Base-by-base conservation (phyloP, 2,329 filamentous ascomycete genomes). In the Camillea tinctor region DNA sequence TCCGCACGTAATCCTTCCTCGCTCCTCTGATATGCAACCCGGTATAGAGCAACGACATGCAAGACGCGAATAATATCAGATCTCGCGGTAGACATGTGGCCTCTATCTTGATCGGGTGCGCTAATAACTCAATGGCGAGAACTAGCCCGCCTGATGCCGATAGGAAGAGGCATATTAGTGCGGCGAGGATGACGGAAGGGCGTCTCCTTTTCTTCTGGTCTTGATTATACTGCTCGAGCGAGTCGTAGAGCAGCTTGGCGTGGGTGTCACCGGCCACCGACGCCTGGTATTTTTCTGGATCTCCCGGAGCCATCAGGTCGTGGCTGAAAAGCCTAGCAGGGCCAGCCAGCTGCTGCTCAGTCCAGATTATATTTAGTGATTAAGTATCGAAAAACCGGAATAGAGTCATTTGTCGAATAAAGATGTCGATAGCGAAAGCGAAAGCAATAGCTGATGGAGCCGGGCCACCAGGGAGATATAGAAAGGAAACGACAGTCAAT, bases 81-180 rank as follows among this genome's bases (percentile, higher is more conserved):
- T 73, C 69, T 13, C 73, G 68, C 11, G 73, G 64, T 23, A 74
- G 68, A 24, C 69, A 70, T 51, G 67, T 64, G 4, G 65, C 61
- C 49, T 66, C 60, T 1, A 68, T 56, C 15, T 66, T 63, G 30
- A 62, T 55, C 2, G 66, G 64, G 8, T 68, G 65, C 9, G 69
- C 23, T 36, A 73, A 63, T 15, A 71, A 63, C 7, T 71, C 62
- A 11, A 74, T 52, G 2, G 70, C 69, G 9, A 75, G 63, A 22
- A 64, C 52, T 30, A 74, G 62, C 11, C 72, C 73, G 6, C 66
- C 65, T 0, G 58, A 59, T 1, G 72, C 69, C 4, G 70, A 63
- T 17, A 75, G n/a, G 49, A 74, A 72, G 20, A 75, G 68, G 21
- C 64, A 26, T 15, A 73, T 17, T 7, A 75, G 66, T 2, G 71